These are phyloP conservation scores for Aspergillus sp. DNA, from an alignment of 2,329 filamentous ascomycete genomes.

Conservation along the genomic window DNA sequence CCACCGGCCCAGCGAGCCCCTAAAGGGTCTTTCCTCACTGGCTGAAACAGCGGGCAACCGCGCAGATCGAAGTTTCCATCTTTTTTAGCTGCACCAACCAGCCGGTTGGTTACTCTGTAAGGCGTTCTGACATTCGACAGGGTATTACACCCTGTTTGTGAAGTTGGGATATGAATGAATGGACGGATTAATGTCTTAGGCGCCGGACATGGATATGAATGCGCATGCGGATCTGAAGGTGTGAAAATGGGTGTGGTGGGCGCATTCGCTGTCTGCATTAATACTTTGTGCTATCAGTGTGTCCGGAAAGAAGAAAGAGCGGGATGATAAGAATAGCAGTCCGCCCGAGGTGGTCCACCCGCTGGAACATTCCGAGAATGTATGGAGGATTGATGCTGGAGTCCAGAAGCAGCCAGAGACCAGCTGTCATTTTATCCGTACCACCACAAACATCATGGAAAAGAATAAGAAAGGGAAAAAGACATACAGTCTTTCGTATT, in stretches of 20 bases:
- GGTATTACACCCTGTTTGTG: background rate
- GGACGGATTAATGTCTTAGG: background rate
- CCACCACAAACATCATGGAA: background rate
- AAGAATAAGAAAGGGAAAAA: background rate
- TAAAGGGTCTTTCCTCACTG: slow-evolving; percentile 16
- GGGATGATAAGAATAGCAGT: slow-evolving; percentile 2
- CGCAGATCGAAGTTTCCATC: slow-evolving; percentile 19
- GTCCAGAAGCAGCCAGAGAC: background rate
- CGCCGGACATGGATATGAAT: background rate
- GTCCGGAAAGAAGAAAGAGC: too few species aligned
- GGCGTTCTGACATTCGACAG: background rate
- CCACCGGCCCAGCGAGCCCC: slow-evolving; percentile 8
- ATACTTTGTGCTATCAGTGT: background rate
- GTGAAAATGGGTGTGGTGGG: background rate
- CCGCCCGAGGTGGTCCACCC: background rate
- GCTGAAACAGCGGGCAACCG: slow-evolving; percentile 20
- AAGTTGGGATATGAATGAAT: too few species aligned
- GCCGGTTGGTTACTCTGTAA: background rate
- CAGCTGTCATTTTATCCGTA: slow-evolving; percentile 7
- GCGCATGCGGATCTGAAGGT: background rate
- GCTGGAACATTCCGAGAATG: slow-evolving; percentile 14
- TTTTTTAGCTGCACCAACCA: slow-evolving; percentile 5
- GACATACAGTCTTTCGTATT: background rate
- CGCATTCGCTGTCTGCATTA: background rate
- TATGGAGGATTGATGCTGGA: background rate